These are phyloP conservation scores for Rutstroemia sp. DNA, from an alignment of 2,329 filamentous ascomycete species.

Conservation along the genomic window DNA sequence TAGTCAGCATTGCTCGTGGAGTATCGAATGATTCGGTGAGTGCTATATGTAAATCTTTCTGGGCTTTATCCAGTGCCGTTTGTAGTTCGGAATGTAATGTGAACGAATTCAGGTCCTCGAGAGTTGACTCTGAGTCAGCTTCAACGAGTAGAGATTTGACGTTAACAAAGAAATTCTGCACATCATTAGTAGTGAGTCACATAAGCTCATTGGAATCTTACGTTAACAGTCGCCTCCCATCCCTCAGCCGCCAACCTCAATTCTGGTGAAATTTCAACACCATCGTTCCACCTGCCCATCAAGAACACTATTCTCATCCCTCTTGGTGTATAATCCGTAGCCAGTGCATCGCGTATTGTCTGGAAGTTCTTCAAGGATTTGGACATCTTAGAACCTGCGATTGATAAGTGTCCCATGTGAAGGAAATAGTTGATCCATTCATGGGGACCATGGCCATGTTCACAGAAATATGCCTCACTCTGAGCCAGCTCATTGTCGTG, in stretches of 20 bases:
- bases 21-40: constrained; percentile 87
- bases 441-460: constrained; percentile 6
- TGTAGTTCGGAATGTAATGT: constrained; percentile 4
- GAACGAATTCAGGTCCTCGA: constrained; percentile 16
- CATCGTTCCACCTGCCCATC: constrained; percentile 82
- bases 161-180: constrained; percentile 51
- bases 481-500: constrained; percentile 91
- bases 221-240: constrained; percentile 51
- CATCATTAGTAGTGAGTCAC: background rate
- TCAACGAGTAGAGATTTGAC: constrained; percentile 22
- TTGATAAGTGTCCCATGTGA: constrained; percentile 89
- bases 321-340: constrained; percentile 63
- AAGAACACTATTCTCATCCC: constrained; percentile 81
- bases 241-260: constrained; percentile 65
- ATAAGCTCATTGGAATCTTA: constrained; percentile 32
- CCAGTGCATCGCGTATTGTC: constrained; percentile 78
- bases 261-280: constrained; percentile 82
- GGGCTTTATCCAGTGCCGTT: constrained; percentile 38
- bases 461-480: constrained; percentile 68
- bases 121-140: constrained; percentile 1
- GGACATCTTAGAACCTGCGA: constrained; percentile 90
- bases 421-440: constrained; percentile 58
- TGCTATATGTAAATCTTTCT: constrained; percentile 48
- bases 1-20: constrained; percentile 66
- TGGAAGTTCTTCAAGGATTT: constrained; percentile 96